Evolutionary conservation across 192 early-diverging fungal species (phyloP).

Genomic region (Spizellomyces punctatus): DNA sequence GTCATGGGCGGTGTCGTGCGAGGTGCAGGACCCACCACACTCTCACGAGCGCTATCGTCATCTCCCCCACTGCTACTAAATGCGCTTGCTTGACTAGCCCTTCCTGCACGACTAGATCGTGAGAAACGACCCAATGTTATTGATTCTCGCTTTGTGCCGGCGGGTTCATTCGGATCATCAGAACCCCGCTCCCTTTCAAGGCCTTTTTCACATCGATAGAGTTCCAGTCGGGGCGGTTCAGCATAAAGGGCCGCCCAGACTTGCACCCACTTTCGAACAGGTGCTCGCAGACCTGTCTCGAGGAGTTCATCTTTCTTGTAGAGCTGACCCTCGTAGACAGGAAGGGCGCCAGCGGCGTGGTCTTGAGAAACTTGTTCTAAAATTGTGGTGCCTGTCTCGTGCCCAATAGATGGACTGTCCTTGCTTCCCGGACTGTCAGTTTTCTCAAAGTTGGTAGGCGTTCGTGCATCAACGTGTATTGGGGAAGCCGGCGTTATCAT

Average conservation of each 20-base stretch:
- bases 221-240: slow-evolving; percentile 5
- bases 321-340: slow-evolving; percentile 27
- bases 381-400: not conserved
- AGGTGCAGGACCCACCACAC: too few species aligned
- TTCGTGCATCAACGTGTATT: not conserved
- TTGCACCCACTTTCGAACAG: slow-evolving; percentile 25
- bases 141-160: too few species aligned
- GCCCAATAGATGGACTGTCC: not conserved
- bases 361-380: not conserved
- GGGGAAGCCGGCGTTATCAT: not conserved
- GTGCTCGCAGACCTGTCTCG: slow-evolving; percentile 24
- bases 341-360: not conserved
- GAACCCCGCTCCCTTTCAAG: too few species aligned
- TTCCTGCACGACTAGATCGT: too few species aligned
- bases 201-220: not conserved
- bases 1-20: too few species aligned
- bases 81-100: too few species aligned
- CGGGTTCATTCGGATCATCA: too few species aligned
- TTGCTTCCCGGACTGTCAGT: not conserved
- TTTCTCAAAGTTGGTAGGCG: not conserved
- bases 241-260: slow-evolving; percentile 24
- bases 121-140: too few species aligned
- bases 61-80: too few species aligned
- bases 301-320: slow-evolving; percentile 36
- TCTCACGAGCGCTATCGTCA: too few species aligned